Conservation (phyloP, 1,139 yeast genomes). For the Sugiyamaella neomexicana region DNA sequence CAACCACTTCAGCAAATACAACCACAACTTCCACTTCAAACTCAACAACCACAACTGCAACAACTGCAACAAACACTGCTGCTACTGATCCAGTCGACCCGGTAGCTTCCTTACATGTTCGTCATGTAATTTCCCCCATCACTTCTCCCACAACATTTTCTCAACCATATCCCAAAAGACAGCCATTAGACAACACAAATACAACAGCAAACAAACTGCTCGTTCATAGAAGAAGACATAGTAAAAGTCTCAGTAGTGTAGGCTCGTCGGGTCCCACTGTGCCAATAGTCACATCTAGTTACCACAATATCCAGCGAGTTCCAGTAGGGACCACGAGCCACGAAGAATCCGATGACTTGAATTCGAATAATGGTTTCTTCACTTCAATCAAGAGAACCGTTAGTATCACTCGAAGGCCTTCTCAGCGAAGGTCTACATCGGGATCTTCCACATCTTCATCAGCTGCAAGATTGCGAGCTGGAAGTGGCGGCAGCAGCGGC, state of each 20-base stretch:
- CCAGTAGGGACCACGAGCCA: constrained; percentile 1
- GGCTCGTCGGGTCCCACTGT: constrained; percentile 7
- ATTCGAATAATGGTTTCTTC: constrained; percentile 19
- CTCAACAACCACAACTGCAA: neutral
- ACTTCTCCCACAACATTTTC: neutral
- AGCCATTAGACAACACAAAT: neutral
- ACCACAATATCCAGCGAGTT: constrained; percentile 6
- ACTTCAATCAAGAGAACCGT: constrained; percentile 29
- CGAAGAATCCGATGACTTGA: constrained; percentile 8
- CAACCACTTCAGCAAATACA: neutral
- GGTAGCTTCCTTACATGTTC: neutral
- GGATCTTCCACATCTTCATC: constrained; percentile 26
- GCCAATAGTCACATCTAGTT: constrained; percentile 1
- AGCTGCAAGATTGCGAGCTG: constrained; percentile 2
- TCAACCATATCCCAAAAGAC: neutral
- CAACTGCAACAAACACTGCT: neutral
- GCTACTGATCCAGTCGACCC: neutral
- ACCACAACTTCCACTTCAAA: neutral
- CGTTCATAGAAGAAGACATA: constrained; percentile 33
- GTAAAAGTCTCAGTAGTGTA: constrained; percentile 40
- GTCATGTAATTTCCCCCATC: neutral
- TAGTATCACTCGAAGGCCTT: constrained; percentile 27
- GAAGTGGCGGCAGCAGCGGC: constrained; percentile 5
- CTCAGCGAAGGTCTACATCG: constrained; percentile 27
- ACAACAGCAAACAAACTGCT: constrained; percentile 1